These are phyloP conservation scores for Venturia oleaginea DNA, from an alignment of 2,329 filamentous ascomycete species.

Conservation along the genomic window DNA sequence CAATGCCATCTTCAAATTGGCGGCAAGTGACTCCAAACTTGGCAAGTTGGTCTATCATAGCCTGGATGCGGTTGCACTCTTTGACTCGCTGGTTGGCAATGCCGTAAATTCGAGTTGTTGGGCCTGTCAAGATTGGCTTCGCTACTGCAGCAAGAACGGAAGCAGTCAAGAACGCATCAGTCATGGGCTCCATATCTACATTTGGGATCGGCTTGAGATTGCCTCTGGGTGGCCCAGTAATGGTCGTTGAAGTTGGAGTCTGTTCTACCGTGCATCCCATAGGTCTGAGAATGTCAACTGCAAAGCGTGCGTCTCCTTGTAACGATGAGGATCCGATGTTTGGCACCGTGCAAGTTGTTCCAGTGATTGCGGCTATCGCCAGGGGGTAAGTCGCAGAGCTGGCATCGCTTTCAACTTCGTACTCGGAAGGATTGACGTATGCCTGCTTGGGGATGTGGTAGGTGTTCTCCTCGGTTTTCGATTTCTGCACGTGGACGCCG, in stretches of 20 bases:
- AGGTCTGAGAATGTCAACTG: constrained; percentile 75
- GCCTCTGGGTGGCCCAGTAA: constrained; percentile 75
- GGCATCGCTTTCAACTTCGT: constrained; percentile 91
- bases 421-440: constrained; percentile 77
- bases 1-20: constrained; percentile 92
- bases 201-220: constrained; percentile 65
- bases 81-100: constrained; percentile 98
- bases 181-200: constrained; percentile 99
- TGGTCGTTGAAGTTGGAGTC: constrained; percentile 76
- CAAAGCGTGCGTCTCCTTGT: constrained; percentile 91
- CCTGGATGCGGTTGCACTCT: constrained; percentile 91
- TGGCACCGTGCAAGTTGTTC: constrained; percentile 88
- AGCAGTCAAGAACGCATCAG: constrained; percentile 92
- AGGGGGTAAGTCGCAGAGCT: constrained; percentile 96
- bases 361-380: constrained; percentile 88
- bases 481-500: constrained; percentile 70
- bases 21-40: constrained; percentile 85
- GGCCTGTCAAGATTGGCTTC: constrained; percentile 51
- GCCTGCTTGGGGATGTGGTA: constrained; percentile 83
- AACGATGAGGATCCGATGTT: constrained; percentile 91
- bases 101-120: constrained; percentile 74
- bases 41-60: constrained; percentile 88
- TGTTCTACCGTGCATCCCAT: constrained; percentile 94
- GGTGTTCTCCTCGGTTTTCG: constrained; percentile 71
- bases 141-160: constrained; percentile 88